A percentile compares a stretch with the other conserved stretches of the same genome.
Evolutionary conservation across 805 yeast genomes (phyloP).

Genomic region (Candida maesae): DNA sequence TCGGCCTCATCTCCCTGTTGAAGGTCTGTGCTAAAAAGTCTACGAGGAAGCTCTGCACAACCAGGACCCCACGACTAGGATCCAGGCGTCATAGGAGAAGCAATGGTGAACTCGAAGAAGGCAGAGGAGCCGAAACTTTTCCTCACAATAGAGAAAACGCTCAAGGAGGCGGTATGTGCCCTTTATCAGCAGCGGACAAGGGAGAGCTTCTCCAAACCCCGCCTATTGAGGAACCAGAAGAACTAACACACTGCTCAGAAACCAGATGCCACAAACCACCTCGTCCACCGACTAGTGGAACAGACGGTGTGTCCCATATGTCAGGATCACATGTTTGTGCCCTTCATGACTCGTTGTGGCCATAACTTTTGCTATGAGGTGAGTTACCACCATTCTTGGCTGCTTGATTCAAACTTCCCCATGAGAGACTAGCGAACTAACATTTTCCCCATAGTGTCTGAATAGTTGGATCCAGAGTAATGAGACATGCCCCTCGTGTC

Average conservation of each 20-base stretch:
- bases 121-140: too few species aligned
- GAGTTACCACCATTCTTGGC: conserved; percentile 1
- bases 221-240: too few species aligned
- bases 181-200: not conserved
- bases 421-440: conserved; percentile 1
- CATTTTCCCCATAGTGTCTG: conserved; percentile 35
- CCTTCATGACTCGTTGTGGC: conserved; percentile 63
- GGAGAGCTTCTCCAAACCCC: too few species aligned
- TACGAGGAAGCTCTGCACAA: too few species aligned
- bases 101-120: too few species aligned
- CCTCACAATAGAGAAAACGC: conserved; percentile 15
- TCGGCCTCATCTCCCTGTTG: too few species aligned
- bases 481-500: conserved; percentile 66
- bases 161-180: conserved; percentile 14
- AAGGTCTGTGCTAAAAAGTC: too few species aligned
- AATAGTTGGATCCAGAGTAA: conserved; percentile 56
- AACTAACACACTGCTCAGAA: conserved; percentile 12
- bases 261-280: conserved; percentile 9
- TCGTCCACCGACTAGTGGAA: conserved; percentile 25
- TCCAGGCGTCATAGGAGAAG: too few species aligned
- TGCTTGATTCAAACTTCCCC: too few species aligned
- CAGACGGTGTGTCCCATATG: conserved; percentile 55
- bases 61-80: too few species aligned
- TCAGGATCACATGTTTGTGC: conserved; percentile 63
- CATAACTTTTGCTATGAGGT: conserved; percentile 66